Conservation (phyloP, 345 rosid species). For the Acer negundo region DNA sequence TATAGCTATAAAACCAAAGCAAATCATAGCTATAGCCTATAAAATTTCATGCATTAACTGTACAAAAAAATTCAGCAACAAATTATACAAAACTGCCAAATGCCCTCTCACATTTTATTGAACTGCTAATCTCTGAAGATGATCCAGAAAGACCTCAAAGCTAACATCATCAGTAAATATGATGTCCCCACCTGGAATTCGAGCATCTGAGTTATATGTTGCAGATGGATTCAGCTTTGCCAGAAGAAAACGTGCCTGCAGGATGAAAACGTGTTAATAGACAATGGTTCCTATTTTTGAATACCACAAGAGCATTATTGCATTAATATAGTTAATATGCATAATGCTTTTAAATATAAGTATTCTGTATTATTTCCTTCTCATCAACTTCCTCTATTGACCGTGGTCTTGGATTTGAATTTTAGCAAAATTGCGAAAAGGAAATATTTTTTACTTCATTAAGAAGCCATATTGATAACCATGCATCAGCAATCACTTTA, state of each 20-base stretch:
- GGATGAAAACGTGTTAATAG: slow-evolving; percentile 1
- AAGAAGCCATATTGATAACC: background rate
- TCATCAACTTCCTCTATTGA: background rate
- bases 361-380: background rate
- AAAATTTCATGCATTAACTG: slow-evolving; percentile 17
- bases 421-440: background rate
- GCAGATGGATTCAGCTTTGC: slow-evolving; percentile 92
- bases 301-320: background rate
- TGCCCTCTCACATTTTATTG: slow-evolving; percentile 32
- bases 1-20: background rate
- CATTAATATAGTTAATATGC: background rate
- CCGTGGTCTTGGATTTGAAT: background rate
- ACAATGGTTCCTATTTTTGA: background rate
- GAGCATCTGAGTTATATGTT: slow-evolving; percentile 54
- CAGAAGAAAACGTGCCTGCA: slow-evolving; percentile 94
- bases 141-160: slow-evolving; percentile 92
- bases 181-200: slow-evolving; percentile 54
- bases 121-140: slow-evolving; percentile 85
- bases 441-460: background rate
- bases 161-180: slow-evolving; percentile 93
- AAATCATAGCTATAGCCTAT: background rate
- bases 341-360: background rate
- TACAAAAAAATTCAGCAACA: slow-evolving; percentile 19
- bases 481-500: background rate
- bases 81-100: slow-evolving; percentile 26